Base-by-base conservation (phyloP, 2,329 filamentous ascomycete genomes). In the Botryotinia convoluta region DNA sequence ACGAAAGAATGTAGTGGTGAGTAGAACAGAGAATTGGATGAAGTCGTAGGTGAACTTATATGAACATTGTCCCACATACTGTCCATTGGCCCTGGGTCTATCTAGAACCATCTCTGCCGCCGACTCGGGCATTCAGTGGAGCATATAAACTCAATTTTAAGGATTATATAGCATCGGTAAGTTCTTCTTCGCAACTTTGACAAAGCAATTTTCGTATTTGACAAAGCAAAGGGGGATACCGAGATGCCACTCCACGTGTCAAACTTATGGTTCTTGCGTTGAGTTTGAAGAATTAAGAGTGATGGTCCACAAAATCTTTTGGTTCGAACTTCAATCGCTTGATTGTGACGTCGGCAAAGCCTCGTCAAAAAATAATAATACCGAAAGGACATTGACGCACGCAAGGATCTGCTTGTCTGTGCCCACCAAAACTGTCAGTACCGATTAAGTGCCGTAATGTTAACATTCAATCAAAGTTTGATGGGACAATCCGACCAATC, bases 1-100 rank as follows among this genome's bases (percentile, higher is more conserved):
- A 37, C 22, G 32, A 51, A 67, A 51, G 32, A 51, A 51, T 37
- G 32, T 12, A 37, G 22, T 51, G 44, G n/a, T 37, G 32, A 67
- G 22, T 51, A 51, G n/a, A 44, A 32, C 1, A 32, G 32, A 37
- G 26, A 1, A 14, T 51, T n/a, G 44, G 3, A 12, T 10, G 44
- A 48, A 35, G 37, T 67, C 44, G 22, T n/a, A n/a, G 22, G 6
- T 51, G 63, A 67, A 51, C 32, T 67, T 67, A 67, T 67, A 67
- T 9, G 16, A 37, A n/a, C 48, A 51, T 39, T 26, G 29, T 51
- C 12, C 7, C 32, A 32, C 22, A 32, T 14, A 35, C 48, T 51
- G 22, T 37, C 44, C 7, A 16, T 51, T 26, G 1, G 5, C 48
- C 26, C 48, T 51, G 22, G 3, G 22, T 16, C 26, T 5, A 32